Evolutionary conservation across 176 grass and related monocot species (phyloP).

Genomic region (Metroxylon sagu): DNA sequence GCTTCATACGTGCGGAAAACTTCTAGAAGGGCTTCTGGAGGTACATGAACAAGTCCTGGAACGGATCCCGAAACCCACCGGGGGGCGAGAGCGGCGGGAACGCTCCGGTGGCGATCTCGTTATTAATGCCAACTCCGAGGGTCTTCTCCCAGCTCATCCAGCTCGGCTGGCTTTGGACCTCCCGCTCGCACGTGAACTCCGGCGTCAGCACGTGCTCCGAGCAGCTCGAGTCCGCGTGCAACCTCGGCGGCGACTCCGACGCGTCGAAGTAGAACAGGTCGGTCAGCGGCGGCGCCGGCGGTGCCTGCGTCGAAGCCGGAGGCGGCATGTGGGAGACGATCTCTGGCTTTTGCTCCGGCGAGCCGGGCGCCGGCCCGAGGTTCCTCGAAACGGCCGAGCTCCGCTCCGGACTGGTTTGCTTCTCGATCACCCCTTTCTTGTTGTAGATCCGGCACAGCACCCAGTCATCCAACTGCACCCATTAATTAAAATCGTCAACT

Average conservation of each 20-base stretch:
- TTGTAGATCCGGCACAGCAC: slow-evolving; percentile 94
- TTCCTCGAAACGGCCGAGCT: slow-evolving; percentile 21
- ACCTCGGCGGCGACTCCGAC: slow-evolving; percentile 32
- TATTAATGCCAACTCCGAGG: slow-evolving; percentile 26
- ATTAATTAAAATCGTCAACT: too few relatives aligned
- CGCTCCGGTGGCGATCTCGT: slow-evolving; percentile 3
- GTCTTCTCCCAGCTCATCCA: slow-evolving; percentile 22
- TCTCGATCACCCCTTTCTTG: slow-evolving; percentile 76
- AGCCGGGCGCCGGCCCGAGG: neutral
- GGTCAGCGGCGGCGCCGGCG: neutral
- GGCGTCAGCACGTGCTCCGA: slow-evolving; percentile 72
- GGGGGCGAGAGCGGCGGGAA: slow-evolving; percentile 30
- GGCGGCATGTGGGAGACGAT: slow-evolving; percentile 18
- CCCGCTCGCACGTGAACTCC: slow-evolving; percentile 46
- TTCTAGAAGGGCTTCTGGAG: slow-evolving; percentile 19
- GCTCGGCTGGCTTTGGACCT: slow-evolving; percentile 52
- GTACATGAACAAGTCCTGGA: slow-evolving; percentile 50
- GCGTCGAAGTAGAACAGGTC: slow-evolving; percentile 57
- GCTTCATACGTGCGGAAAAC: too few relatives aligned
- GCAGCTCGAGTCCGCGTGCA: slow-evolving; percentile 50
- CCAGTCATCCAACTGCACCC: slow-evolving; percentile 78
- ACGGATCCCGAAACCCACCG: slow-evolving; percentile 20
- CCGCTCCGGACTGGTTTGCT: slow-evolving; percentile 31
- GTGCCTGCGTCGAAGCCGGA: neutral
- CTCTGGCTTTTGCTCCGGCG: slow-evolving; percentile 43